These are phyloP conservation scores for Fraxinus cuspidata DNA, from an alignment of 257 asterid genomes.

Conservation along the genomic window DNA sequence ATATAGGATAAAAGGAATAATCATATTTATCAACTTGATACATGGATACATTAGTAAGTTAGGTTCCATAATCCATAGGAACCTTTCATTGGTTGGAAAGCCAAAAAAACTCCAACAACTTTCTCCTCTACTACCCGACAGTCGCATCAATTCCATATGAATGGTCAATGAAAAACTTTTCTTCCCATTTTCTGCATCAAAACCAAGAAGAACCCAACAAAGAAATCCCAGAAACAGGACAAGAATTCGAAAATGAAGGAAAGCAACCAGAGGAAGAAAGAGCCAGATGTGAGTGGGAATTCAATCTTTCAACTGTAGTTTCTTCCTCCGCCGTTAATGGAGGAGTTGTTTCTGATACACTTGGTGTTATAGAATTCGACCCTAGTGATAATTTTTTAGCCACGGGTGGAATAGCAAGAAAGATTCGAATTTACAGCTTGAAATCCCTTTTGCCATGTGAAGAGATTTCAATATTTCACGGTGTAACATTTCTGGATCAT, in stretches of 20 bases:
- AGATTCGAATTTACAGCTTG: slow-evolving; percentile 56
- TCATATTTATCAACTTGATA: neutral
- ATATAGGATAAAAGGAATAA: neutral
- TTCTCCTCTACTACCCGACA: slow-evolving; percentile 21
- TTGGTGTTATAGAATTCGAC: slow-evolving; percentile 79
- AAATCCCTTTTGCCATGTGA: slow-evolving; percentile 26
- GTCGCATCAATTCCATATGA: slow-evolving; percentile 39
- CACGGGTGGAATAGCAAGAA: slow-evolving; percentile 88
- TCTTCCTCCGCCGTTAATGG: slow-evolving; percentile 36
- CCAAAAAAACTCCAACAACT: neutral
- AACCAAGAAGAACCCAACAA: slow-evolving; percentile 14
- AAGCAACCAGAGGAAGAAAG: slow-evolving; percentile 23
- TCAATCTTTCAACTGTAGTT: slow-evolving; percentile 62
- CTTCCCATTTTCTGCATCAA: slow-evolving; percentile 26
- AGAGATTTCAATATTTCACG: neutral
- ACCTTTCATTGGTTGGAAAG: slow-evolving; percentile 31
- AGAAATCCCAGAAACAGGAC: slow-evolving; percentile 21
- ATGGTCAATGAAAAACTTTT: slow-evolving; percentile 73
- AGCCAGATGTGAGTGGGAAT: slow-evolving; percentile 72
- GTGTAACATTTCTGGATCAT: slow-evolving; percentile 40
- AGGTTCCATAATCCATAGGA: neutral
- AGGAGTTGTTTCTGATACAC: slow-evolving; percentile 58
- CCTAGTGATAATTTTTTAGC: slow-evolving; percentile 50
- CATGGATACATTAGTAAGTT: slow-evolving; percentile 1
- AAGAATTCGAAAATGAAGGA: slow-evolving; percentile 17